Evolutionary conservation across 2,329 filamentous ascomycete species (phyloP), one percentile per base, ranked within the genome.

Genomic region (Cytospora mali): DNA sequence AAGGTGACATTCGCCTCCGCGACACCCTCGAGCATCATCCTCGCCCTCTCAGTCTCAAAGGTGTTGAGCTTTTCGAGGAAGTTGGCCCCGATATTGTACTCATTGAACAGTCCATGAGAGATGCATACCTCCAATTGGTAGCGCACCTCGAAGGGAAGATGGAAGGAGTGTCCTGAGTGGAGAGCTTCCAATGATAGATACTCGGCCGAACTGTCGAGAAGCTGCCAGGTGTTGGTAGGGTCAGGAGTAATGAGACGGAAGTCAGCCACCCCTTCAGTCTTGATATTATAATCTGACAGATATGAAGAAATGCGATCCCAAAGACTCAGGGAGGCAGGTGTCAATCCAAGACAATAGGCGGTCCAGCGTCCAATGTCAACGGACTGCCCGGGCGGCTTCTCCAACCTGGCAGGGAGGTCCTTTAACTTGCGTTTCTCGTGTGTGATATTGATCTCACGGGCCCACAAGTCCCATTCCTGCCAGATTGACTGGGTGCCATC

Each of bases 71-170:
- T 81, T 29, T 80, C 72, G 2, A 96, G 76, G 67, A 98, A 98
- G 3, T 85, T 81, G 1, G 75, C 72, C 1, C 79, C 82, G 51
- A 98, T 83, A 53, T 84, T 90, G 71, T 92, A 85, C 73, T 97
- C 94, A 58, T 88, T 89, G 14, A 99, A 77, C 27, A 87, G 80
- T 0, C 88, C 87, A 29, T 89, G 85, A 0, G 93, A 96, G n/a
- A 98, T 82, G 72, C 94, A 98, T 0, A 92, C 93, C 73, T 99
- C 94, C 0, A 99, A 83, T 72, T 97, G 93, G 71, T 98, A 99
- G 18, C 92, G 85, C 1, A 97, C 85, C 0, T 86, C 77, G 65
- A 93, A 97, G 0, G 85, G 77, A 4, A 94, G 79, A 60, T 75
- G 67, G 31, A 79, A 69, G 29, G 75, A 75, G 27, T 78, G 66